These are phyloP conservation scores for Volvox carteri DNA, from an alignment of 163 green algal species.

Conservation along the genomic window DNA sequence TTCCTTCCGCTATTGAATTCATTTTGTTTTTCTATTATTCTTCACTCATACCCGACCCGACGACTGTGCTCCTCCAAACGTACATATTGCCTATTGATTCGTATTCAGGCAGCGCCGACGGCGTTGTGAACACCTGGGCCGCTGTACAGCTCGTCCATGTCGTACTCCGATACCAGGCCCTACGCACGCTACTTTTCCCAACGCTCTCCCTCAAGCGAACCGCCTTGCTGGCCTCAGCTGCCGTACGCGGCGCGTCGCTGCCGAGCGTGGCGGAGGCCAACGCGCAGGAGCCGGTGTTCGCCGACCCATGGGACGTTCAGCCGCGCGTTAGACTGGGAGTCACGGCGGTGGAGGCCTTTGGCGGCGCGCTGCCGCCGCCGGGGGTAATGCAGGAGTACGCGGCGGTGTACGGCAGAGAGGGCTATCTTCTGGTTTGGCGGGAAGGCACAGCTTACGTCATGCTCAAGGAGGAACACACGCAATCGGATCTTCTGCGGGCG, in stretches of 20 bases:
- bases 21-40: too few species aligned
- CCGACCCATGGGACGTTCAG: conserved; percentile 36
- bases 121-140: conserved; percentile 75
- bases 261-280: conserved; percentile 64
- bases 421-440: conserved; percentile 74
- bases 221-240: conserved; percentile 60
- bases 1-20: too few species aligned
- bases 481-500: conserved; percentile 64
- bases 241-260: conserved; percentile 65
- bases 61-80: too few species aligned
- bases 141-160: conserved; percentile 75
- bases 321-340: conserved; percentile 64
- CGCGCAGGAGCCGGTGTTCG: neutral
- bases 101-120: conserved; percentile 57
- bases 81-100: too few species aligned
- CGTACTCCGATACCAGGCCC: conserved; percentile 73
- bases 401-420: conserved; percentile 69
- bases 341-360: conserved; percentile 59
- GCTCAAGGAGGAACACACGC: conserved; percentile 63
- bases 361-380: neutral
- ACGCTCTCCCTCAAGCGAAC: conserved; percentile 83
- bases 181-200: conserved; percentile 76
- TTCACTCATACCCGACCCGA: too few species aligned
- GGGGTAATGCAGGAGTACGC: conserved; percentile 54
- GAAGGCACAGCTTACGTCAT: conserved; percentile 66